Conservation (phyloP, 768 basidiomycete genomes). For the Leccinum barrowsii region DNA sequence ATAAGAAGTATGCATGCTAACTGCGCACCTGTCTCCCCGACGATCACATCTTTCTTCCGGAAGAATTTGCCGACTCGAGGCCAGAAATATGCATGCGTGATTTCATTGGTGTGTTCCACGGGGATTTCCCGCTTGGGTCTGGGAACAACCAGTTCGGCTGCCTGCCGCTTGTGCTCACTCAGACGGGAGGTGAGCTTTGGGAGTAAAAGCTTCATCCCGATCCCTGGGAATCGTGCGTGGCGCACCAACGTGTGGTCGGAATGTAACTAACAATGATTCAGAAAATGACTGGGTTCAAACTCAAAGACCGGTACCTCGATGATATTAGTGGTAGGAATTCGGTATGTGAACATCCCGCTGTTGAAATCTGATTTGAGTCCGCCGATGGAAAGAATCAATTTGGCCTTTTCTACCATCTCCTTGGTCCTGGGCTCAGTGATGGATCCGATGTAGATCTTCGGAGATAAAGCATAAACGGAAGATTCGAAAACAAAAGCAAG, state of each 20-base stretch:
- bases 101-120: conserved; percentile 45
- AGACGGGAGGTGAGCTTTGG: conserved; percentile 64
- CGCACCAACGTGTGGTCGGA: conserved; percentile 67
- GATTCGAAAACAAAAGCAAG: neutral
- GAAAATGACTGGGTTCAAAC: neutral
- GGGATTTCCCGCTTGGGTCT: conserved; percentile 41
- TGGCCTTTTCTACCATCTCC: conserved; percentile 69
- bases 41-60: conserved; percentile 65
- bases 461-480: neutral
- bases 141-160: conserved; percentile 46
- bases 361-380: conserved; percentile 77
- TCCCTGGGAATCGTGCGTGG: conserved; percentile 57
- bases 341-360: conserved; percentile 82
- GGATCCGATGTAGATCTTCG: conserved; percentile 72
- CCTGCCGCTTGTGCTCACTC: conserved; percentile 36
- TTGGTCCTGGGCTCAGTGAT: conserved; percentile 64
- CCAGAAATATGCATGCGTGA: conserved; percentile 85
- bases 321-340: conserved; percentile 52
- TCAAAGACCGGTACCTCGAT: conserved; percentile 51
- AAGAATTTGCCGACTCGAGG: conserved; percentile 74
- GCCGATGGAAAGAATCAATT: conserved; percentile 73
- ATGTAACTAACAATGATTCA: conserved; percentile 52
- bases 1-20: neutral
- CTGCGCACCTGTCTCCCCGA: conserved; percentile 76
- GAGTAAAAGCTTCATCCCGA: conserved; percentile 77